These are phyloP conservation scores for Russula sp. DNA, from an alignment of 768 basidiomycete genomes.

Conservation along the genomic window DNA sequence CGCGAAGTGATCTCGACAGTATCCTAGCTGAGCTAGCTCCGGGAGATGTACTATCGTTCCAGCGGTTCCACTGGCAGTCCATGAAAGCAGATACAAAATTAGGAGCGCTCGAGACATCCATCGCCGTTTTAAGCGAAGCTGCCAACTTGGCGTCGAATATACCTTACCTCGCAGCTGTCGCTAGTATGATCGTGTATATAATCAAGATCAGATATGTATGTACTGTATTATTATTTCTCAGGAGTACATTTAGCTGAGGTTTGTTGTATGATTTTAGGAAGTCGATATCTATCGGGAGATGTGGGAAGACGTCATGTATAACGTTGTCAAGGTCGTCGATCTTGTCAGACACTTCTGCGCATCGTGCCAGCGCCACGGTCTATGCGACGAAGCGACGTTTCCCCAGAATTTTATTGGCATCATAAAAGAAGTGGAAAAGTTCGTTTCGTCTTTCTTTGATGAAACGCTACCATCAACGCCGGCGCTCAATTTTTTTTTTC, in stretches of 20 bases:
- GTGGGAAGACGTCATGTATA: conserved; percentile 25
- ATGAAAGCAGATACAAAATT: background rate
- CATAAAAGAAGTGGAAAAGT: conserved; percentile 19
- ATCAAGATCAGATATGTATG: conserved; percentile 25
- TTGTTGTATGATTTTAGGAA: conserved; percentile 13
- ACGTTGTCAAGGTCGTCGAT: conserved; percentile 19
- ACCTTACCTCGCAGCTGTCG: conserved; percentile 22
- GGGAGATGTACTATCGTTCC: background rate
- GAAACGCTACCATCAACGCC: too few species aligned
- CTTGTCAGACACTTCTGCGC: conserved; percentile 14
- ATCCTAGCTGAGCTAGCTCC: background rate
- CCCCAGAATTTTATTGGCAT: conserved; percentile 11
- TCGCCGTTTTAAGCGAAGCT: conserved; percentile 16
- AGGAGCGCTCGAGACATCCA: conserved; percentile 10
- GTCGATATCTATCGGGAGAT: conserved; percentile 19
- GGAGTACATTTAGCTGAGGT: too few species aligned
- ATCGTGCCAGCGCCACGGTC: conserved; percentile 7
- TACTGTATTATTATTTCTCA: background rate
- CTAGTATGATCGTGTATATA: conserved; percentile 14
- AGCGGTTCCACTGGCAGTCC: background rate
- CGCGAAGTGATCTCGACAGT: background rate
- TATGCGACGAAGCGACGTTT: conserved; percentile 14
- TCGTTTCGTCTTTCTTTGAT: background rate
- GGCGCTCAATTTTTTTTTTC: too few species aligned
- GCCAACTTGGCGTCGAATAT: conserved; percentile 7